These are phyloP conservation scores for Excoecaria cochinchinensis DNA, from an alignment of 345 rosid genomes.

Conservation along the genomic window DNA sequence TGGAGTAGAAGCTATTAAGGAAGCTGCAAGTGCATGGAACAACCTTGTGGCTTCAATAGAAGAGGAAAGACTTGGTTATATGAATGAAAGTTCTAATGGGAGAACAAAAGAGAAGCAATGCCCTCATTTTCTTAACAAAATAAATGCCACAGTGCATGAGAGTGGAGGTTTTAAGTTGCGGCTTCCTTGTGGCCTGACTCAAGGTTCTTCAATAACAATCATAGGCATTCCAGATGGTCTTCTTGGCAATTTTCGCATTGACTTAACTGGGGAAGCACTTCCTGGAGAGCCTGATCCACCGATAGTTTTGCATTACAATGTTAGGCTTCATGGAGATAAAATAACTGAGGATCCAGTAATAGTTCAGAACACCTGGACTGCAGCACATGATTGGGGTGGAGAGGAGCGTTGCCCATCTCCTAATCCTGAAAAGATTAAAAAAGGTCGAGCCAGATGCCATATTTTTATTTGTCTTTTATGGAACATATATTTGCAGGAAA, in stretches of 20 bases:
- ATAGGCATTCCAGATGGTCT: constrained; percentile 89
- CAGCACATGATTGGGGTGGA: constrained; percentile 89
- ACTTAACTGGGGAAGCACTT: constrained; percentile 86
- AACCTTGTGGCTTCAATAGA: constrained; percentile 69
- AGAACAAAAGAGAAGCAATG: constrained; percentile 61
- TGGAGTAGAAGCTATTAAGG: constrained; percentile 86
- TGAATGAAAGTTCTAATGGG: constrained; percentile 46
- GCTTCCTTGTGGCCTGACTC: constrained; percentile 92
- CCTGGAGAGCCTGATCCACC: constrained; percentile 99
- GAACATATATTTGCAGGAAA: neutral
- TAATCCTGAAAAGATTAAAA: constrained; percentile 62
- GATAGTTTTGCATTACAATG: constrained; percentile 84
- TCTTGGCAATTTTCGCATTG: constrained; percentile 82
- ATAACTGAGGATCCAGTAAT: constrained; percentile 94
- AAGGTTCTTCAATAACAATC: constrained; percentile 87
- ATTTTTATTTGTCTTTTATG: neutral
- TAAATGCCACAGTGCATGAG: constrained; percentile 67
- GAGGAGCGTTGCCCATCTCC: constrained; percentile 97
- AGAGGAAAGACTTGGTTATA: constrained; percentile 52
- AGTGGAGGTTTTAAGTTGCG: constrained; percentile 48
- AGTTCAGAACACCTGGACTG: constrained; percentile 96
- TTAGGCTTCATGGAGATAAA: constrained; percentile 94
- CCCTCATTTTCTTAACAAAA: constrained; percentile 77
- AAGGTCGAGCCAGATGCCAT: constrained; percentile 42
- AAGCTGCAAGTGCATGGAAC: constrained; percentile 85